phyloP scores from a whole-genome alignment of 805 yeast genomes.

The Yarrowia deformans region DNA sequence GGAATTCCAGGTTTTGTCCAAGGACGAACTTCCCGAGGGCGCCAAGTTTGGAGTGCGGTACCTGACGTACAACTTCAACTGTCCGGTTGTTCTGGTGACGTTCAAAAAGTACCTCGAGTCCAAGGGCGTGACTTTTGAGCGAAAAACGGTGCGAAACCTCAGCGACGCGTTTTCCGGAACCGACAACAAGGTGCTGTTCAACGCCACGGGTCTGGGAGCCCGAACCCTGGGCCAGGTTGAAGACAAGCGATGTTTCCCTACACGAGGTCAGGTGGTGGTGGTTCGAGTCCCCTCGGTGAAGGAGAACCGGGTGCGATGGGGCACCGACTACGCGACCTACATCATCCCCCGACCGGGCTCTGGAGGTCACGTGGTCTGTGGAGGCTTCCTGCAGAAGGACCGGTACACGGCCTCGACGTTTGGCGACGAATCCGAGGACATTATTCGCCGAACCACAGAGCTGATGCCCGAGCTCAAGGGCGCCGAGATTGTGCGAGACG shows the following conservation, averaged over 20 bases:
- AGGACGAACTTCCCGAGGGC: slow-evolving; percentile 58
- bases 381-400: slow-evolving; percentile 73
- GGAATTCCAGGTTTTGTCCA: slow-evolving; percentile 54
- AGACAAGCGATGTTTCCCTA: slow-evolving; percentile 69
- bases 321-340: slow-evolving; percentile 67
- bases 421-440: slow-evolving; percentile 64
- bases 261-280: slow-evolving; percentile 82
- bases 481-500: slow-evolving; percentile 65
- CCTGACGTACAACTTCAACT: slow-evolving; percentile 73
- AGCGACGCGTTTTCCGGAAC: slow-evolving; percentile 56
- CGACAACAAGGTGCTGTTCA: slow-evolving; percentile 62
- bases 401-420: slow-evolving; percentile 69
- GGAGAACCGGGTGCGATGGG: slow-evolving; percentile 64
- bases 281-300: slow-evolving; percentile 71
- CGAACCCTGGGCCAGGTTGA: slow-evolving; percentile 66
- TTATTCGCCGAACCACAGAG: slow-evolving; percentile 63
- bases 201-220: slow-evolving; percentile 81
- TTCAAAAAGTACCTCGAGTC: slow-evolving; percentile 56
- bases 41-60: slow-evolving; percentile 63
- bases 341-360: slow-evolving; percentile 75
- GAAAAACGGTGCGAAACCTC: slow-evolving; percentile 60
- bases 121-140: slow-evolving; percentile 61
- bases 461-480: slow-evolving; percentile 55
- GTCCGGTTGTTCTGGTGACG: slow-evolving; percentile 65
- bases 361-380: slow-evolving; percentile 71